Base-by-base conservation (phyloP, 768 basidiomycete species). In the Suillus placidus region DNA sequence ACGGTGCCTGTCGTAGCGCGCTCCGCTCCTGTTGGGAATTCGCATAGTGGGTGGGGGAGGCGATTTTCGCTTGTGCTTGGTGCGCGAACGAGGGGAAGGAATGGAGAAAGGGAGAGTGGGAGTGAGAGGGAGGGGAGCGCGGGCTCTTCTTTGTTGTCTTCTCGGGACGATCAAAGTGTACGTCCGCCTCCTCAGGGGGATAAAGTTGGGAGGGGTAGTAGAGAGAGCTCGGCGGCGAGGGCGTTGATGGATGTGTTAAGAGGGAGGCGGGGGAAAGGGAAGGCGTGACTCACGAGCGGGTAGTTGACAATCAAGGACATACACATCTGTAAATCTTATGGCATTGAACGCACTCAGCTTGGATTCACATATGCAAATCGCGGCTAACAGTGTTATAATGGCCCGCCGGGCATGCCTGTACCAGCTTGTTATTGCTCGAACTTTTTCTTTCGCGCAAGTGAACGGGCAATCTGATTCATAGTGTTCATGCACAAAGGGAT, bases 1-100 rank as follows among this genome's bases (percentile, higher is more conserved):
- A 87, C 87, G 37, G 87, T 87, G 37, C 86, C 84, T 20, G 91
- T 93, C 16, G 89, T 87, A 35, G 85, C 89, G 26, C 83, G 86
- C 23, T 84, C 85, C 4, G 69, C 71, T 45, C 77, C 52, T 68
- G 73, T 6, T 67, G 70, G 55, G 68, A 72, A 56, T 64, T 67
- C 10, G 32, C 62, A 67, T 52, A 45, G 26, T 18, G 70, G 68
- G 26, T 72, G 62, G 38, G 68, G 67, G 69, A 83, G 80, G 71
- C 80, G 90, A 66, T 89, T 89, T 67, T 88, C 88, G 23, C 79
- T 90, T 4, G 81, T 90, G 43, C 79, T 90, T 0, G 85, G 83
- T 35, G 73, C 70, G 26, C 75, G 80, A 42, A 68, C 70, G 62
- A 67, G 68, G 35, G 72, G 71, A 30, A 67, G 65, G 64, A 64